Base-by-base conservation (phyloP, 2,329 filamentous ascomycete species). In the Tolypocladium tropicale region DNA sequence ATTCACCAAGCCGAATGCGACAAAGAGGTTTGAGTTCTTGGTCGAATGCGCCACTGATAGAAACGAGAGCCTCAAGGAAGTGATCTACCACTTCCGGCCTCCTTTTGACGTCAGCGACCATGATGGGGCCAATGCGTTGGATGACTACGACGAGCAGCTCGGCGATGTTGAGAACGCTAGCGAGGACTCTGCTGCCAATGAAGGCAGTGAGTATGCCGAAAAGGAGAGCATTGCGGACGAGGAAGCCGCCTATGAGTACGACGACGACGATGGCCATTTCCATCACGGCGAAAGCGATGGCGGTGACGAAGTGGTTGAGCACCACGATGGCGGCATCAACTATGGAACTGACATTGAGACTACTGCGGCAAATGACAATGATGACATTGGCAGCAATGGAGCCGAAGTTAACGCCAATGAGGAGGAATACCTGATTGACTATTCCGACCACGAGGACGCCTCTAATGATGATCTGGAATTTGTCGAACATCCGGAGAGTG, bases 11-110 rank as follows among this genome's bases (percentile, higher is more conserved):
- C 68, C 73, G 6, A 74, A 69, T 52, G 65, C 69, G 48, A 68
- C 65, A 53, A 74, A 67, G 57, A 68, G 73, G n/a, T 65, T 72
- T 32, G 69, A 74, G 12, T 71, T 65, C 9, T 59, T 76, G 16
- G 64, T 73, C 32, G 73, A 76, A 52, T 74, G 74, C 57, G 74
- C 74, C 4, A 69, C 72, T 7, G 67, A 67, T 23, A 74, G 73
- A 21, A 74, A 74, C 21, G 73, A 70, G 53, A 69, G 73, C 3
- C 65, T 76, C 7, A 71, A 72, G 25, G 72, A 75, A 59, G 67
- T 76, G 50, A 68, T 71, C 16, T 69, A 74, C 54, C 59, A 70
- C 1, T 76, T 75, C 55, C 65, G 67, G 52, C 61, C 66, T 7
- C 67, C 64, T 18, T 59, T 61, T 50, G 57, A 58, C 39, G 34